Evolutionary conservation across 1,284 basidiomycete genomes (phyloP).

Genomic region (Ustilago hordei): DNA sequence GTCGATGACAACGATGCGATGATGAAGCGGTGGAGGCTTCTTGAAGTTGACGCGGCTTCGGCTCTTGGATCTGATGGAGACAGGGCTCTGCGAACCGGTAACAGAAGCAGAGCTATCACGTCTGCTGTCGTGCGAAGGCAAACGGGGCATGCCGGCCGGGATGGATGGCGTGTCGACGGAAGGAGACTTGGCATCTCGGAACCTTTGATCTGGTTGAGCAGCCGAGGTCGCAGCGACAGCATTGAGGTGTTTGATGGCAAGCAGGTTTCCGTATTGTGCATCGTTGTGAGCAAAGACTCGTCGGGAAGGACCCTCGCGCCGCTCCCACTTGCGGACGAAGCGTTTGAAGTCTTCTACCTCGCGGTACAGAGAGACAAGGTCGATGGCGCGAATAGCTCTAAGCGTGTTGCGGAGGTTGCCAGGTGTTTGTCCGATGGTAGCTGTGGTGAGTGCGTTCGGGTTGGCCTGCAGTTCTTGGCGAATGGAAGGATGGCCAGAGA

Average conservation of each 20-base stretch:
- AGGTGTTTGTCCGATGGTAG: conserved; percentile 42
- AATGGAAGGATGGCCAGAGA: conserved; percentile 37
- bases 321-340: conserved; percentile 61
- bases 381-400: conserved; percentile 54
- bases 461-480: conserved; percentile 35
- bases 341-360: conserved; percentile 64
- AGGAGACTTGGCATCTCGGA: conserved; percentile 27
- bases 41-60: conserved; percentile 29
- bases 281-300: conserved; percentile 68
- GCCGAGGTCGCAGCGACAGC: background rate
- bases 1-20: conserved; percentile 67
- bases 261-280: conserved; percentile 66
- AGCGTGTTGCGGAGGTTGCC: conserved; percentile 56
- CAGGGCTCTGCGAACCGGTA: conserved; percentile 27
- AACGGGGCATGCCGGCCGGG: conserved; percentile 54
- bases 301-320: conserved; percentile 54
- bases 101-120: conserved; percentile 33
- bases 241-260: conserved; percentile 53
- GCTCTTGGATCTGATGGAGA: conserved; percentile 41
- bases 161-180: conserved; percentile 37
- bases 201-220: conserved; percentile 22
- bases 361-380: conserved; percentile 54
- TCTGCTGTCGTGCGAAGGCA: conserved; percentile 26
- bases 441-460: conserved; percentile 24
- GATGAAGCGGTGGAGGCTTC: conserved; percentile 50